A percentile compares a stretch with the other conserved stretches of the same genome.
phyloP scores from a whole-genome alignment of 2,329 filamentous ascomycete genomes.

The Tolypocladium guangdongense region DNA sequence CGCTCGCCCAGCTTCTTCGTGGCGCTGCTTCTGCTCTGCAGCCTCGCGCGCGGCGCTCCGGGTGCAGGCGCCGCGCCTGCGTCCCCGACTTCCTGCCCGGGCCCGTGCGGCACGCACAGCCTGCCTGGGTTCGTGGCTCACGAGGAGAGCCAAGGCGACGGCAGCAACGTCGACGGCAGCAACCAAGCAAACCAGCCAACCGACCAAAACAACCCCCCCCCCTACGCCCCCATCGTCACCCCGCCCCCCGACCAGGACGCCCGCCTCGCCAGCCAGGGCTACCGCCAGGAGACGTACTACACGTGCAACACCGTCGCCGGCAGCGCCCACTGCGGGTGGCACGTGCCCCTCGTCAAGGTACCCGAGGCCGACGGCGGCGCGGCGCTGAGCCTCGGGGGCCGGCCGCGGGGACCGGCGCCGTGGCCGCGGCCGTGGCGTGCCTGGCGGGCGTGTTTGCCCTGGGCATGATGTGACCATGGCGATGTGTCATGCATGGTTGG shows the following conservation, averaged over 20 bases:
- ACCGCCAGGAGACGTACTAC: conserved; percentile 22
- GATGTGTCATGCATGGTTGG: neutral
- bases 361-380: conserved; percentile 12
- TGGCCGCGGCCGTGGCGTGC: conserved; percentile 9
- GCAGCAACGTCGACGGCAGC: neutral
- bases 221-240: conserved; percentile 19
- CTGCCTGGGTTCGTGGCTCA: neutral
- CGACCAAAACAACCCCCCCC: conserved; percentile 10
- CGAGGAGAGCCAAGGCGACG: neutral
- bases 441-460: conserved; percentile 14
- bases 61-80: neutral
- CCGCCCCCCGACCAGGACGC: conserved; percentile 19
- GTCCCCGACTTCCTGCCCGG: neutral
- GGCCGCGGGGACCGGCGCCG: conserved; percentile 12
- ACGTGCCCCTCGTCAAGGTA: conserved; percentile 16
- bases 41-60: neutral
- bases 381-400: conserved; percentile 7
- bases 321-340: conserved; percentile 24
- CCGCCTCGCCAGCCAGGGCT: conserved; percentile 18
- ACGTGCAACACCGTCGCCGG: conserved; percentile 19
- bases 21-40: neutral
- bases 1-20: neutral
- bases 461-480: conserved; percentile 11
- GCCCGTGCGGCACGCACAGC: neutral
- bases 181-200: no score